Conservation (phyloP, 2,329 filamentous ascomycete species). For the Daldinia eschscholtzii region DNA sequence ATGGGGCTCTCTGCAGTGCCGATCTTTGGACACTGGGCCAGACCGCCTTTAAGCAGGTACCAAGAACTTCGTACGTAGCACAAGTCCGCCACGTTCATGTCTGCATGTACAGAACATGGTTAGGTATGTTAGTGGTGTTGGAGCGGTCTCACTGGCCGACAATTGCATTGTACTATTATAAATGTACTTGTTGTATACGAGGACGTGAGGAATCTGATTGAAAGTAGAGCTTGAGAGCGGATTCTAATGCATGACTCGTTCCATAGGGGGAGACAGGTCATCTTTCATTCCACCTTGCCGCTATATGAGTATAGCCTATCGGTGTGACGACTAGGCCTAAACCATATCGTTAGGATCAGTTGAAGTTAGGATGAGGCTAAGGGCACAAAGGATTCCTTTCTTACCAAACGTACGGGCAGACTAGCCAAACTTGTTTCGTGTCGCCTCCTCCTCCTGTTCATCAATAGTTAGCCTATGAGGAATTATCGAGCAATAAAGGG, state of each 20-base stretch:
- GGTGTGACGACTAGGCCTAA: conserved; percentile 7
- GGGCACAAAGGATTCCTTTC: conserved; percentile 12
- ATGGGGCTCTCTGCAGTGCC: conserved; percentile 40
- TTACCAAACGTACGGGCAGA: conserved; percentile 8
- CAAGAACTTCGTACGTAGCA: conserved; percentile 37
- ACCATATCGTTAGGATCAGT: neutral
- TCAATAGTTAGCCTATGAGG: conserved; percentile 8
- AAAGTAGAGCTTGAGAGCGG: conserved; percentile 10
- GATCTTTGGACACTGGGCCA: conserved; percentile 41
- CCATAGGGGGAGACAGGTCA: neutral
- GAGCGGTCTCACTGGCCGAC: conserved; percentile 27
- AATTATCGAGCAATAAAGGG: conserved; percentile 7
- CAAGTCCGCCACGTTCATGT: conserved; percentile 36
- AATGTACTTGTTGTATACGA: conserved; percentile 1
- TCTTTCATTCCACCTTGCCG: conserved; percentile 8
- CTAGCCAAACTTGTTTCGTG: conserved; percentile 19
- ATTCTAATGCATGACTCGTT: conserved; percentile 24
- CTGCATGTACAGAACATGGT: conserved; percentile 29
- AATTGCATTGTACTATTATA: conserved; percentile 36
- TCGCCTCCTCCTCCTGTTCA: conserved; percentile 21
- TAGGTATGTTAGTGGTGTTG: conserved; percentile 23
- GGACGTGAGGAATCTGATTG: neutral
- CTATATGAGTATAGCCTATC: conserved; percentile 25
- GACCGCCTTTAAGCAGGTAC: conserved; percentile 40
- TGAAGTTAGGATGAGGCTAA: conserved; percentile 24